Evolutionary conservation across 768 basidiomycete genomes (phyloP), one percentile per base, ranked within the genome.

Genomic region (Boletus patriciae): DNA sequence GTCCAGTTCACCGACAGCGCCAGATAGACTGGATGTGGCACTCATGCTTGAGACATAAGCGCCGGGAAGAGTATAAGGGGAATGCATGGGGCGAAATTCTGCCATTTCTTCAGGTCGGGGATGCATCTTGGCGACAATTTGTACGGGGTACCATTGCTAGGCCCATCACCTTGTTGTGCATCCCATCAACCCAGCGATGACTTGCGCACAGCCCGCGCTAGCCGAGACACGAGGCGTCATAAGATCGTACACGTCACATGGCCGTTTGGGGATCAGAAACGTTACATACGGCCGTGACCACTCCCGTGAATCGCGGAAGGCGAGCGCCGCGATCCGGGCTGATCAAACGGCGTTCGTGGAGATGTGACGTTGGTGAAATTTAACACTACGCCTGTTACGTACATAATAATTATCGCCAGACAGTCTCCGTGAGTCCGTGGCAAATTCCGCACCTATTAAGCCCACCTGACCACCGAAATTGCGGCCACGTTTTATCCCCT

Each of bases 1-100:
- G 69, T 76, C 72, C 27, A 76, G 57, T 48, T 85, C 83, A 48
- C 83, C 84, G 71, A 89, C 82, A 25, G 87, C 86, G 55, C 84
- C 85, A 27, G 81, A 82, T 54, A 90, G 73, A 60, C 76, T 78
- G 41, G 78, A 80, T 1, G 76, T 71, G 10, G 71, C 62, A 52
- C 77, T 81, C 47, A 78, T 78, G 66, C 67, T 73, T 0, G 83
- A 79, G 63, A 78, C 64, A 66, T 75, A 75, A 54, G 71, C 53
- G 57, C 72, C 57, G 54, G 69, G 58, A 62, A 75, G 56, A 52
- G 66, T 48, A 59, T 72, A 72, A 33, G 70, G 61, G 43, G 70
- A 66, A 49, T 64, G 59, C 64, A 66, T 66, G 63, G 62, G 62
- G 51, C 66, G 70, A 54, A 75, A 70, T 49, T 74, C 77, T 31